Evolutionary conservation across 805 yeast species (phyloP), one percentile per base, ranked within the genome.

Genomic region (Cyberlindnera suaveolens): DNA sequence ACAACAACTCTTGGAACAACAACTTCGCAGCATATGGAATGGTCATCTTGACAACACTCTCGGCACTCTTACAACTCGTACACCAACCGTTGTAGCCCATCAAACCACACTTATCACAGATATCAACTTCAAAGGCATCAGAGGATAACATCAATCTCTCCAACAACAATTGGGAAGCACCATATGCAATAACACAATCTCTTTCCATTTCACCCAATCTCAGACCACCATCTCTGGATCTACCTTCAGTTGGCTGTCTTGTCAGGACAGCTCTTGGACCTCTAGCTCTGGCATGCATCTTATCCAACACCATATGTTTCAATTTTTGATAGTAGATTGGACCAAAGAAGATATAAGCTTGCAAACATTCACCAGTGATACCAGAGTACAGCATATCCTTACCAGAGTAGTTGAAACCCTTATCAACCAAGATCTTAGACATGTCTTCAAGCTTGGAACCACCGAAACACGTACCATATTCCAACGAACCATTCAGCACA

Each of bases 201-300:
- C 99, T 85, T 66, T 93, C 99, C 99, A 93, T 93, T 70, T 93
- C 99, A 58, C 99, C 99, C 64, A 93, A 76, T 72, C 99, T 83
- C 63, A 93, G 76, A 62, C 99, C 99, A 78, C 99, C 99, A 66
- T 93, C 99, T 66, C 99, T 79, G 2, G 97, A 88, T 66, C 99
- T 79, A 75, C 99, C 99, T 66, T 93, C 99, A 0, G 98, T 91
- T 15, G 98, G 99, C 67, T 93, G 99, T 66, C 99, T 81, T 9
- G 99, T 93, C 46, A 93, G 73, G 11, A 93, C 98, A 1, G 99
- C 99, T 56, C 98, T 80, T 44, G 99, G 99, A 41, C 99, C 99
- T 64, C 99, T 80, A 2, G 99, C 97, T 74, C 99, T 85, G 1
- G 99, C 99, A 61, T 93, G 99, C 99, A 93, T 93, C 67, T 93